These are phyloP conservation scores for Pseudofabraea citricarpa DNA, from an alignment of 2,329 filamentous ascomycete genomes.

Conservation along the genomic window DNA sequence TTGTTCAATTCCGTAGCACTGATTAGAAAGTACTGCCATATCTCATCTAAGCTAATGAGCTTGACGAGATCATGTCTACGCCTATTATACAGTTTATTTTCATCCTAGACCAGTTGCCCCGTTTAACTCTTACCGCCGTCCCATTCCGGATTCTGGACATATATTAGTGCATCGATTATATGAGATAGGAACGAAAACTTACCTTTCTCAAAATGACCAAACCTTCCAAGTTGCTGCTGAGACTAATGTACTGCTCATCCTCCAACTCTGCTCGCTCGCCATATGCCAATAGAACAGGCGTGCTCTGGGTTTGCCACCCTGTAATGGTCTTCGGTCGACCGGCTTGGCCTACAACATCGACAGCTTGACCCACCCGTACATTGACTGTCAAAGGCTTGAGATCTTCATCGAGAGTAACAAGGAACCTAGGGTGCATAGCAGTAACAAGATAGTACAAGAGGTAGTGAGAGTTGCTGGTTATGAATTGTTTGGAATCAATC, in stretches of 20 bases:
- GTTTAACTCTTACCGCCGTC: slow-evolving; percentile 39
- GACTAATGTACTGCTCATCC: slow-evolving; percentile 92
- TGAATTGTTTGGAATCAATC: slow-evolving; percentile 89
- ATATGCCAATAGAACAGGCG: slow-evolving; percentile 90
- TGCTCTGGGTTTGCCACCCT: slow-evolving; percentile 98
- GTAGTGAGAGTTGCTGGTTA: slow-evolving; percentile 70
- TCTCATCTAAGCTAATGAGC: slow-evolving; percentile 22
- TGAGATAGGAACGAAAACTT: slow-evolving; percentile 29
- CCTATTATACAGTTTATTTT: slow-evolving; percentile 30
- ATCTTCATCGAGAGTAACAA: slow-evolving; percentile 92
- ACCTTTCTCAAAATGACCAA: slow-evolving; percentile 97
- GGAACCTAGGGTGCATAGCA: slow-evolving; percentile 94
- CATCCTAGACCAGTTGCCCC: slow-evolving; percentile 10
- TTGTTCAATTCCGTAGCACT: no score
- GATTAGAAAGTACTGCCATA: slow-evolving; percentile 14
- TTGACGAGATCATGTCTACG: slow-evolving; percentile 18
- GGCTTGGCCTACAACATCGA: slow-evolving; percentile 95
- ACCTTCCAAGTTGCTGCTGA: slow-evolving; percentile 88
- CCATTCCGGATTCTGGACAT: slow-evolving; percentile 49
- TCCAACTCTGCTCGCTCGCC: slow-evolving; percentile 95
- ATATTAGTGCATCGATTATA: slow-evolving; percentile 5
- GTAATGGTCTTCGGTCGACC: slow-evolving; percentile 98
- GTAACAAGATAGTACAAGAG: slow-evolving; percentile 96
- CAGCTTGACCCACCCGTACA: slow-evolving; percentile 93
- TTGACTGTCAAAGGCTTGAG: slow-evolving; percentile 92